Evolutionary conservation across 805 yeast species (phyloP).

Genomic region (Suhomyces sp.): DNA sequence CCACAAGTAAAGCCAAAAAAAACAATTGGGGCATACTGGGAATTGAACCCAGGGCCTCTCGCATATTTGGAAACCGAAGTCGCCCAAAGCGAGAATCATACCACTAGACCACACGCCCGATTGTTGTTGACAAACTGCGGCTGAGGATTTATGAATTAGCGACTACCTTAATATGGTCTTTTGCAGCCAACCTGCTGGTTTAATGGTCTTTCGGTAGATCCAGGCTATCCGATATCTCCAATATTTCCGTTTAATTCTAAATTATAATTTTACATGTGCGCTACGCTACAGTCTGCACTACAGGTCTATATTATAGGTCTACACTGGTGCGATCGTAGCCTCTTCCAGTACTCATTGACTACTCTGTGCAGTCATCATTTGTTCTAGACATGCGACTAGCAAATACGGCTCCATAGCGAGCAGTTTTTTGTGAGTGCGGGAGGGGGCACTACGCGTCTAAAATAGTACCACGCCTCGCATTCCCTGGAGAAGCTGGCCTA

Average conservation of each 20-base stretch:
- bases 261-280: no score
- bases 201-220: not conserved
- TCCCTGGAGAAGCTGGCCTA: not conserved
- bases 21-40: conserved; percentile 44
- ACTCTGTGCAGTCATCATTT: no score
- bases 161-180: not conserved
- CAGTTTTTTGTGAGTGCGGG: not conserved
- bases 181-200: not conserved
- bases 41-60: conserved; percentile 66
- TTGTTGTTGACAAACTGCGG: not conserved
- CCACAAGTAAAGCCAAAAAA: not conserved
- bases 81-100: conserved; percentile 24
- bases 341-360: no score
- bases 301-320: no score
- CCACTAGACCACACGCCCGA: conserved; percentile 26
- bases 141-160: not conserved
- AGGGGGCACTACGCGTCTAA: not conserved
- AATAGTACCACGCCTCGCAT: not conserved
- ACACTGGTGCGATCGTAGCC: no score
- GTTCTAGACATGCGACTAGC: not conserved
- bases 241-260: no score
- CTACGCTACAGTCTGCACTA: no score
- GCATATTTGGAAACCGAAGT: conserved; percentile 26
- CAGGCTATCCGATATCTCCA: not conserved
- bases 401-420: no score